phyloP scores from a whole-genome alignment of 1,284 basidiomycete genomes.

The Papiliotrema laurentii region DNA sequence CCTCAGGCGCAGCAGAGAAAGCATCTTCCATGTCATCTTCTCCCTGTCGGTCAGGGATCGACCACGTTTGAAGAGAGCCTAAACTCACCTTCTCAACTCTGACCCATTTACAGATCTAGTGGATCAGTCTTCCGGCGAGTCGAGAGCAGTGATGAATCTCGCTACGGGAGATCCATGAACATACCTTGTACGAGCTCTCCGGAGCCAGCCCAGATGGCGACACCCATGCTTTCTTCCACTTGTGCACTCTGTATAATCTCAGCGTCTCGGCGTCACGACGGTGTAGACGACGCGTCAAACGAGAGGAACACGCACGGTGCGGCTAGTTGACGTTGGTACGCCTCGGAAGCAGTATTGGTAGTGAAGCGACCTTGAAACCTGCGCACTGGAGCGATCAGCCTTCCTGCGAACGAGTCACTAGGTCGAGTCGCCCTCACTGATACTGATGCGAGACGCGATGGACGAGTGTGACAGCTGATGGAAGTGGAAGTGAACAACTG shows the following conservation, averaged over 20 bases:
- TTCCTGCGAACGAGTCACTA: too few relatives aligned
- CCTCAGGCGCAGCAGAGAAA: slow-evolving; percentile 10
- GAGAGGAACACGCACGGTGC: slow-evolving; percentile 24
- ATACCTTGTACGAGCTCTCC: slow-evolving; percentile 30
- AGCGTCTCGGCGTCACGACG: neutral
- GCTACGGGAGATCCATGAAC: too few relatives aligned
- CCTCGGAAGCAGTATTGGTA: slow-evolving; percentile 25
- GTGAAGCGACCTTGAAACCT: slow-evolving; percentile 28
- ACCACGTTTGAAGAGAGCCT: neutral
- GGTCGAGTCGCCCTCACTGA: too few relatives aligned
- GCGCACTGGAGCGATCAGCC: slow-evolving; percentile 10
- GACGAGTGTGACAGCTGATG: too few relatives aligned
- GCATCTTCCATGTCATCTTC: slow-evolving; percentile 19
- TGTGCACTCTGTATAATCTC: slow-evolving; percentile 23
- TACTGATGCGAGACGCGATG: too few relatives aligned
- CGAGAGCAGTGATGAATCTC: too few relatives aligned
- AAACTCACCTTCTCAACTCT: slow-evolving; percentile 5
- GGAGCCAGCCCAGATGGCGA: slow-evolving; percentile 29
- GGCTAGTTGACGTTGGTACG: slow-evolving; percentile 31
- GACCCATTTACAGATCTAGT: slow-evolving; percentile 14
- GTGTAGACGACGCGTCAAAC: neutral
- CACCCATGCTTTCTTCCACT: slow-evolving; percentile 35
- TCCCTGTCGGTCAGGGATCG: slow-evolving; percentile 1
- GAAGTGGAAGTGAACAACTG: too few relatives aligned
- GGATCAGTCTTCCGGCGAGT: neutral